Evolutionary conservation across 768 basidiomycete genomes (phyloP), one percentile per base, ranked within the genome.

Genomic region (Fibroporia radiculosa): DNA sequence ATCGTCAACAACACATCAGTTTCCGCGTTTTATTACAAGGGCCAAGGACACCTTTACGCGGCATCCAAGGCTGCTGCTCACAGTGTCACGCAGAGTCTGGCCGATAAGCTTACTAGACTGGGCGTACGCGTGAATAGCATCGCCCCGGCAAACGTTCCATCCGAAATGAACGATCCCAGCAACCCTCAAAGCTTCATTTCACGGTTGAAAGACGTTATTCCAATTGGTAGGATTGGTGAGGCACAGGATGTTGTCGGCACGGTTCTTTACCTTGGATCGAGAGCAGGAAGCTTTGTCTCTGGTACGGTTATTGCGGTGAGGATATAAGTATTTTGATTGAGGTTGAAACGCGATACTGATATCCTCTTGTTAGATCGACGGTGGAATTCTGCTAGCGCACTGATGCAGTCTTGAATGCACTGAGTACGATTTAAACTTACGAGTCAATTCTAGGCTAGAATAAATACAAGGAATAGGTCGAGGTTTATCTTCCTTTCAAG

Each of bases 71-170:
- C 49, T 16, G 52, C 49, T 1, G 52, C 49, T n/a, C 45, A 50
- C 22, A 48, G 41, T 24, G 4, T 54, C 28, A 50, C 49, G 39
- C 47, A 40, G 28, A 54, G 50, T 38, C 49, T 54, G 24, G 52
- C 52, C 19, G 36, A 38, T 37, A 54, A 50, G 49, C 39, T 54
- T 40, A 50, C 49, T 36, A 18, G 40, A 34, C 43, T 50, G 14
- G 52, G 52, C 34, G 49, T 54, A 40, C 49, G 49, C 33, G 49
- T 50, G 24, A 54, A 50, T 33, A 45, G 42, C 31, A 44, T 54
- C 44, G 52, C 52, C 13, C 44, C 47, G 6, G 52, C 48, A 33
- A 47, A 49, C 41, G 40, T 53, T 18, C 52, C 52, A 4, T 36
- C 38, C 13, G 52, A 53, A 43, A 47, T 50, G 39, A 50, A 53